Evolutionary conservation across 2,329 filamentous ascomycete genomes (phyloP), one percentile per base, ranked within the genome.

Genomic region (Penicillium sp.): DNA sequence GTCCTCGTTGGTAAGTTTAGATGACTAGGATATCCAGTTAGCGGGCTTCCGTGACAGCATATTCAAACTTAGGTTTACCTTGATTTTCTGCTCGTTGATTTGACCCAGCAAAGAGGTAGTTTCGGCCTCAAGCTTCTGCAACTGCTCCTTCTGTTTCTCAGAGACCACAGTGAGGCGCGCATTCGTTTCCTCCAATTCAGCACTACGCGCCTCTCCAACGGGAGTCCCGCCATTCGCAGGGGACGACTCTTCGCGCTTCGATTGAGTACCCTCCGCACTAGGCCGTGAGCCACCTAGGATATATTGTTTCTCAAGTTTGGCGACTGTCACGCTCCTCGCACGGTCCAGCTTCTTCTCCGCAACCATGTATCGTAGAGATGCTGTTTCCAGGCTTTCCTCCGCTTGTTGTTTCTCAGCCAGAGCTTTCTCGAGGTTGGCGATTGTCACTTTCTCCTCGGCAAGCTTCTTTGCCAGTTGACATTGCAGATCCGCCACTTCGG

Each of bases 311-410:
- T 97, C 94, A 55, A 99, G 76, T 71, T 96, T 96, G 58, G 92
- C 90, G 1, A 97, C 92, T 53, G 96, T 92, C 14, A 87, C 79
- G 69, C 94, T 99, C 74, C 91, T 93, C 21, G 89, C 85, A 39
- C 94, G 86, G 71, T 99, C 94, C 48, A 97, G 80, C 71, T 92
- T 94, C 78, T 96, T 95, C 72, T 99, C 94, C 0, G 94, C 94
- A 63, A 95, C 90, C 79, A 97, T 91, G 68, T 96, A 97, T 61
- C 94, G 86, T 55, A 96, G 80, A 5, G 92, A 96, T 14, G 93
- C 94, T 29, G 86, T 88, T 69, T 97, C 93, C 18, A 97, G 80
- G 58, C 93, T 89, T 67, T 94, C 90, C 43, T 91, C 91, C 3
- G 96, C 81, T 63, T 90, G 87, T 50, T 95, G 89, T 66, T 94